A percentile compares a stretch with the other conserved stretches of the same genome.
phyloP scores from a whole-genome alignment of 225 moss, liverwort and hornwort species.

The Pleurozium schreberi region DNA sequence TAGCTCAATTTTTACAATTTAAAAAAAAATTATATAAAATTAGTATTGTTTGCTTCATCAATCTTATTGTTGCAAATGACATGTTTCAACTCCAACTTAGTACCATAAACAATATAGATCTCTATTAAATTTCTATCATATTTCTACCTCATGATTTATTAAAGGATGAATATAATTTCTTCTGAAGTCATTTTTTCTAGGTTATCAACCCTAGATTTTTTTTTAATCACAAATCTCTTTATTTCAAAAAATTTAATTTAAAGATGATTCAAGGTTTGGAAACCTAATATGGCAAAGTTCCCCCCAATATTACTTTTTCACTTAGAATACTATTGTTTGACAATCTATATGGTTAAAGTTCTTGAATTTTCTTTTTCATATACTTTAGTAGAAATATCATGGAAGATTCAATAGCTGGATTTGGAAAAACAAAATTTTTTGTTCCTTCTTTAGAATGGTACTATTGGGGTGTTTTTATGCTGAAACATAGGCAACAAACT shows the following conservation, averaged over 20 bases:
- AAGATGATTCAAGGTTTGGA: neutral
- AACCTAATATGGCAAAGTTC: neutral
- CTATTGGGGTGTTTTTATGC: too few relatives aligned
- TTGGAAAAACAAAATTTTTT: too few relatives aligned
- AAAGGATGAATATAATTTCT: too few relatives aligned
- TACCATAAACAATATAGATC: neutral
- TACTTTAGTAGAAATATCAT: too few relatives aligned
- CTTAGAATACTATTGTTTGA: neutral
- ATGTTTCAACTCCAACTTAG: neutral
- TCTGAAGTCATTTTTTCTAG: accelerated
- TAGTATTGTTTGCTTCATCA: neutral
- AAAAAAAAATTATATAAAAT: too few relatives aligned
- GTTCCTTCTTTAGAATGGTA: too few relatives aligned
- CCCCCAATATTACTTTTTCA: neutral
- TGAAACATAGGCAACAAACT: too few relatives aligned
- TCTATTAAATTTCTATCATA: neutral
- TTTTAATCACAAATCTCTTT: neutral
- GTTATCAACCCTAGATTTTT: neutral
- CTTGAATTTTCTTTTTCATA: too few relatives aligned
- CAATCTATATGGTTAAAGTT: too few relatives aligned
- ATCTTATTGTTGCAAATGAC: neutral
- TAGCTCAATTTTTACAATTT: neutral
- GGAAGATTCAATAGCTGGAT: too few relatives aligned
- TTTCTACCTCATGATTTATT: neutral
- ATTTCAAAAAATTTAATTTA: neutral